Percentiles rank a stretch among this genome's conserved stretches.
phyloP scores from a whole-genome alignment of 2,329 filamentous ascomycete species.

The Cladosporium sphaerospermum region DNA sequence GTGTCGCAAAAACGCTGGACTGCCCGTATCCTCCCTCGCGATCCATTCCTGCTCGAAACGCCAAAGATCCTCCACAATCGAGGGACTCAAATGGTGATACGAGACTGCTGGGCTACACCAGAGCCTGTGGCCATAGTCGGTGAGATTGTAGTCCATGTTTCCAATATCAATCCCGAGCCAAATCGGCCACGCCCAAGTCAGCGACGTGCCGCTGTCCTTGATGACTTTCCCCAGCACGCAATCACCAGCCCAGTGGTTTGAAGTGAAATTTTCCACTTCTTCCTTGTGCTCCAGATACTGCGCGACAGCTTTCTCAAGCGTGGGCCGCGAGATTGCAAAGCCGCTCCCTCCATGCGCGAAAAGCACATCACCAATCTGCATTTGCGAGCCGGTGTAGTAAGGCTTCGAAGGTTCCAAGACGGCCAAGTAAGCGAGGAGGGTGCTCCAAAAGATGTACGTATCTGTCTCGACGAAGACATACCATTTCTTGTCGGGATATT shows the following conservation, averaged over 20 bases:
- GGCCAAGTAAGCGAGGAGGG: conserved; percentile 36
- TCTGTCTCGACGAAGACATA: conserved; percentile 55
- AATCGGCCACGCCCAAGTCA: conserved; percentile 23
- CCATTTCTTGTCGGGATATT: conserved; percentile 47
- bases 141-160: conserved; percentile 19
- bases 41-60: conserved; percentile 26
- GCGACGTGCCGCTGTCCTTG: conserved; percentile 17
- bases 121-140: conserved; percentile 18
- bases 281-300: conserved; percentile 38
- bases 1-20: conserved; percentile 15
- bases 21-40: not conserved
- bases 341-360: conserved; percentile 38
- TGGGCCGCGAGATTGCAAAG: conserved; percentile 36
- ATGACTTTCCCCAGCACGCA: conserved; percentile 25
- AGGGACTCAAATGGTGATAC: conserved; percentile 22
- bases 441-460: conserved; percentile 49
- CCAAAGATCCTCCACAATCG: conserved; percentile 20
- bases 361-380: conserved; percentile 29
- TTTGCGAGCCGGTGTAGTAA: conserved; percentile 37
- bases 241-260: conserved; percentile 26
- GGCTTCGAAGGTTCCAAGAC: conserved; percentile 35
- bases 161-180: conserved; percentile 22
- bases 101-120: conserved; percentile 26
- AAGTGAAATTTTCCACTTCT: conserved; percentile 21
- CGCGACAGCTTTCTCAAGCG: conserved; percentile 26